Evolutionary conservation across 2,329 filamentous ascomycete genomes (phyloP).

Genomic region (Helotiales sp.): DNA sequence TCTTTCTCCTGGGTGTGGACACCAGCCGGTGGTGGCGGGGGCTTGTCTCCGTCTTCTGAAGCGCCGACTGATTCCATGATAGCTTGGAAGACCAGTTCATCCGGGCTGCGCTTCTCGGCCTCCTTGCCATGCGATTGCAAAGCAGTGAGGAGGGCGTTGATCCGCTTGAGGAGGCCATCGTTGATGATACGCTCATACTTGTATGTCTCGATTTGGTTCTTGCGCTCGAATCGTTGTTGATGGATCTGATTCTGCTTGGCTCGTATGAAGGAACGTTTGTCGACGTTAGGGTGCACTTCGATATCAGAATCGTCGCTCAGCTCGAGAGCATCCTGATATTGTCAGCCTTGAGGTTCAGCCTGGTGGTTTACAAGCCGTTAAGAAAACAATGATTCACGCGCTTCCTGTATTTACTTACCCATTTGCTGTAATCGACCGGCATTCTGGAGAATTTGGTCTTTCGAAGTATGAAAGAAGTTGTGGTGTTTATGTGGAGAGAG

Average conservation of each 20-base stretch:
- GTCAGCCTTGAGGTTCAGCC: slow-evolving; percentile 43
- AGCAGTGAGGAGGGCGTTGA: slow-evolving; percentile 76
- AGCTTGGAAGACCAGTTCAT: slow-evolving; percentile 85
- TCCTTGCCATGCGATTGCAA: slow-evolving; percentile 76
- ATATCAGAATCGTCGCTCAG: slow-evolving; percentile 98
- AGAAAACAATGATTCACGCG: background rate
- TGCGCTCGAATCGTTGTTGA: slow-evolving; percentile 82
- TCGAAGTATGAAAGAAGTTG: background rate
- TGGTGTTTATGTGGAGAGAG: slow-evolving; percentile 15
- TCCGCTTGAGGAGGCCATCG: slow-evolving; percentile 84
- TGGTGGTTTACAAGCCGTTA: slow-evolving; percentile 27
- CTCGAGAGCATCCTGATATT: slow-evolving; percentile 79
- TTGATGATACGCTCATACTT: slow-evolving; percentile 95
- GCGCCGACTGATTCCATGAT: slow-evolving; percentile 82
- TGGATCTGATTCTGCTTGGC: slow-evolving; percentile 98
- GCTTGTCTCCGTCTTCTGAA: slow-evolving; percentile 70
- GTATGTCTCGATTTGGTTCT: slow-evolving; percentile 85
- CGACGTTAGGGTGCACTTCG: slow-evolving; percentile 98
- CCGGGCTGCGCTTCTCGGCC: slow-evolving; percentile 67
- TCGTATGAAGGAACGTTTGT: slow-evolving; percentile 97
- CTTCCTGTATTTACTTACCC: slow-evolving; percentile 45
- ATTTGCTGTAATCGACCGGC: slow-evolving; percentile 69
- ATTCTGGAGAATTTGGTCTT: slow-evolving; percentile 42
- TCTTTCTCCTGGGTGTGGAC: slow-evolving; percentile 74
- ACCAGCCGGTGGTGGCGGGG: slow-evolving; percentile 75